Base-by-base conservation (phyloP, 345 rosid genomes). In the Salix suchowensis region DNA sequence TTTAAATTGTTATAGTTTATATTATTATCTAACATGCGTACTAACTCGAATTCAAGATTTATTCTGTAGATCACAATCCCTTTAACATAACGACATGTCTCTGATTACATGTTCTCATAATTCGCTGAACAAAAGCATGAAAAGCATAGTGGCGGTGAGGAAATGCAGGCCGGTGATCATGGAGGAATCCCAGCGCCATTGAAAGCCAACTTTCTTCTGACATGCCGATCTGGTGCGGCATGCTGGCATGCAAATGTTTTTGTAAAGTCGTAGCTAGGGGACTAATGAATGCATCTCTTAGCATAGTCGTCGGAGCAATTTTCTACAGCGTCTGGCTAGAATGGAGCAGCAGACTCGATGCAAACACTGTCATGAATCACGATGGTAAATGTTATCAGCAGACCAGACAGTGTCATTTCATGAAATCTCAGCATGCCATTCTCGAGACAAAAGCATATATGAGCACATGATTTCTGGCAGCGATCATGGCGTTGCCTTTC, bases 1-100 rank as follows among this genome's bases (percentile, higher is more conserved):
- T 4, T 4, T 32, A 32, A 32, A 24, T 24, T 24, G 24, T 24
- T 24, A 32, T 32, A 32, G 2, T 4, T 32, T 32, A 32, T 4
- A 32, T 32, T 32, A 32, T 32, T 32, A 0, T 32, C 0, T 32
- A 32, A 32, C 5, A 32, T 0, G 0, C 0, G 0, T 4, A 30
- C 34, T 32, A 0, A 4, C 34, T 32, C 34, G 5, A 30, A 30
- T 3, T 30, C 32, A 30, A 30, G 32, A 30, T 0, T 30, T 30
- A 30, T 30, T 3, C 0, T 30, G 2, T 30, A 30, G 4, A 0
- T 30, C 4, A 0, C 4, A 30, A 30, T 30, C 0, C 0, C 0
- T 30, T 30, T 30, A 30, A 30, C 32, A 30, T 30, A 0, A 30
- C 4, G 3, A 30, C 0, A 30, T 2, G 32, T 0, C 4, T 30